These are phyloP conservation scores for Aechmea fasciata DNA, from an alignment of 176 grass and related monocot genomes.

Conservation along the genomic window DNA sequence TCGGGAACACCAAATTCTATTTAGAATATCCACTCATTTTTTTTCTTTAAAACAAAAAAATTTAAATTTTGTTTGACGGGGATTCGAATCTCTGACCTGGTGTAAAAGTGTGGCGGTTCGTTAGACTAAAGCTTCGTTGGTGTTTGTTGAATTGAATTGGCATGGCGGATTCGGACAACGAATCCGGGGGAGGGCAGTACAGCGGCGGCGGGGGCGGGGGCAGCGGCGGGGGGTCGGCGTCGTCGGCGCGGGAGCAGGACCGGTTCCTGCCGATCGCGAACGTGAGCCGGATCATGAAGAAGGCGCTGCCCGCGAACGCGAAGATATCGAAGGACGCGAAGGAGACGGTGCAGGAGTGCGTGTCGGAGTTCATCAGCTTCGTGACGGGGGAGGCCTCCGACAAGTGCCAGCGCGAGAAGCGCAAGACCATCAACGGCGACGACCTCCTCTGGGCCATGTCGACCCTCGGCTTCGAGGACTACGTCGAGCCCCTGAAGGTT, in stretches of 20 bases:
- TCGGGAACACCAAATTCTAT: too few species aligned
- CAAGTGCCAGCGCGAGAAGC: slow-evolving; percentile 98
- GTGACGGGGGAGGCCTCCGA: slow-evolving; percentile 96
- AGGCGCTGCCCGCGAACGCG: slow-evolving; percentile 88
- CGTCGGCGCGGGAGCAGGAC: slow-evolving; percentile 71
- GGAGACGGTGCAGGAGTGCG: slow-evolving; percentile 99
- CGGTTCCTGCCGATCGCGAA: slow-evolving; percentile 94
- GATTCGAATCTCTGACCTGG: too few species aligned
- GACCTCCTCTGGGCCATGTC: slow-evolving; percentile 99
- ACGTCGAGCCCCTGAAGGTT: slow-evolving; percentile 84
- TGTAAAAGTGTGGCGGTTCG: too few species aligned
- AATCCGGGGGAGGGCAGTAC: slow-evolving; percentile 58
- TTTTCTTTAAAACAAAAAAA: too few species aligned
- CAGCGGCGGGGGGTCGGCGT: slow-evolving; percentile 1
- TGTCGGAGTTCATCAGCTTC: slow-evolving; percentile 99
- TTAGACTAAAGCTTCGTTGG: too few species aligned
- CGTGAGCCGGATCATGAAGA: slow-evolving; percentile 99
- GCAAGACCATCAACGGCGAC: slow-evolving; percentile 99
- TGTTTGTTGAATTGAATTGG: too few species aligned
- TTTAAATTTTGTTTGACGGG: too few species aligned
- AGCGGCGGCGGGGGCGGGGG: slow-evolving; percentile 33
- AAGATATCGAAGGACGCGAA: slow-evolving; percentile 99
- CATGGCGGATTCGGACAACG: slow-evolving; percentile 91
- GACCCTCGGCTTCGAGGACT: slow-evolving; percentile 92
- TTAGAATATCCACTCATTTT: too few species aligned